Evolutionary conservation across 1,139 yeast species (phyloP).

Genomic region (Taphrina wiesneri): DNA sequence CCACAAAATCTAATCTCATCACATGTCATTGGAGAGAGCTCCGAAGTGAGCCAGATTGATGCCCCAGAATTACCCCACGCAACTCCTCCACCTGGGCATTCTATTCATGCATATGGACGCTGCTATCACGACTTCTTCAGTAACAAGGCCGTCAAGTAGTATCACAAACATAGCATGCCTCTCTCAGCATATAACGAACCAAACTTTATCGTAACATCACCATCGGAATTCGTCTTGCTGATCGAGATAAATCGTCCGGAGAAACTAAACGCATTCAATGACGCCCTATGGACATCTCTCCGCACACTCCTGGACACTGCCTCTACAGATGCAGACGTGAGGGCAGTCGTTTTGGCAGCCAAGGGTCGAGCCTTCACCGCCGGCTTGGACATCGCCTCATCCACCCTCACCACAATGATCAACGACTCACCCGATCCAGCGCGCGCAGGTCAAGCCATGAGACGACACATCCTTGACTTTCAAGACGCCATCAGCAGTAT

Average conservation of each 20-base stretch:
- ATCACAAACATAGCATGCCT: neutral
- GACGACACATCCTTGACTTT: slow-evolving; percentile 30
- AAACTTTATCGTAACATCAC: slow-evolving; percentile 41
- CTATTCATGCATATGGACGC: neutral
- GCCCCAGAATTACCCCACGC: neutral
- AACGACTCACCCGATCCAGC: slow-evolving; percentile 10
- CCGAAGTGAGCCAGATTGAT: neutral
- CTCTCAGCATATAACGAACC: slow-evolving; percentile 10
- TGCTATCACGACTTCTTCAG: too few relatives aligned
- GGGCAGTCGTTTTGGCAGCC: slow-evolving; percentile 61
- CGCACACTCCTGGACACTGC: slow-evolving; percentile 54
- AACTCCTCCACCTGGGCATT: neutral
- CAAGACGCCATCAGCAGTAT: slow-evolving; percentile 29
- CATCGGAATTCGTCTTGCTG: slow-evolving; percentile 57
- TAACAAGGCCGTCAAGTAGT: too few relatives aligned
- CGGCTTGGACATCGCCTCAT: slow-evolving; percentile 60
- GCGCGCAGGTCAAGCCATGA: slow-evolving; percentile 6
- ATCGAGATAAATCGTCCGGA: slow-evolving; percentile 64
- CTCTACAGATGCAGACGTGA: slow-evolving; percentile 52
- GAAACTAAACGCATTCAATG: slow-evolving; percentile 16
- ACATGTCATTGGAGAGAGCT: neutral
- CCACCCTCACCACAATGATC: slow-evolving; percentile 46
- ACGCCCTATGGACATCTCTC: slow-evolving; percentile 56
- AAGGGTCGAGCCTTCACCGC: slow-evolving; percentile 62
- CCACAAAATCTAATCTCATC: neutral